Conservation (phyloP, 2,329 filamentous ascomycete species). For the Dactylellina drechsleri region DNA sequence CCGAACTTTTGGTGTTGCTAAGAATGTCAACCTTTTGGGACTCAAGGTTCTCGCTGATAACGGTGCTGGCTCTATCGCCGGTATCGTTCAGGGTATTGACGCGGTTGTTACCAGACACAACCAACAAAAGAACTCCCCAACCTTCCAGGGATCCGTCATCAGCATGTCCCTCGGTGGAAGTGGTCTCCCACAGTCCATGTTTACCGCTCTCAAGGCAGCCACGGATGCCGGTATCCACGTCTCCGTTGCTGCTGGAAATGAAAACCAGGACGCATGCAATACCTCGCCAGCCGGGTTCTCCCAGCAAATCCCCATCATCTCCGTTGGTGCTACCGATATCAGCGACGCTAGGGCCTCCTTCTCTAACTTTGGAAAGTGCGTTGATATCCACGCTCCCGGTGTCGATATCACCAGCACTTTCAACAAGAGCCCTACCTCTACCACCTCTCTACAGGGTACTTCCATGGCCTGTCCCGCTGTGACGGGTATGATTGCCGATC, state of each 20-base stretch:
- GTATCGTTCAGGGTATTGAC: constrained; percentile 61
- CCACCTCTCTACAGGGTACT: constrained; percentile 66
- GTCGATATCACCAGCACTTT: constrained; percentile 67
- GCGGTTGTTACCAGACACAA: constrained; percentile 64
- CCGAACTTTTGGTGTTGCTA: constrained; percentile 64
- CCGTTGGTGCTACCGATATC: constrained; percentile 62
- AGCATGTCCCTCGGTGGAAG: constrained; percentile 70
- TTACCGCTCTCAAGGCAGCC: constrained; percentile 66
- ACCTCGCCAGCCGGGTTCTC: constrained; percentile 61
- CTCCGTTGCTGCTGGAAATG: constrained; percentile 63
- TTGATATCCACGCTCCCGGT: constrained; percentile 70
- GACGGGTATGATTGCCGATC: constrained; percentile 57
- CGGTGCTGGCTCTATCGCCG: constrained; percentile 61
- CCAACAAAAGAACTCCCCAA: constrained; percentile 59
- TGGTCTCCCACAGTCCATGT: constrained; percentile 64
- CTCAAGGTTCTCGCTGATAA: constrained; percentile 64
- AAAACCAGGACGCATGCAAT: constrained; percentile 56
- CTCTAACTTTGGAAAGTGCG: constrained; percentile 65
- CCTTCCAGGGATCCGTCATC: constrained; percentile 63
- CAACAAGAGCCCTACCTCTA: constrained; percentile 62
- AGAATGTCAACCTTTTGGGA: constrained; percentile 63
- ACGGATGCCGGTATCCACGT: constrained; percentile 62
- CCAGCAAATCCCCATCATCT: constrained; percentile 62
- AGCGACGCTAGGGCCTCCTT: constrained; percentile 61
- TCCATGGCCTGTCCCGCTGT: constrained; percentile 66